These are phyloP conservation scores for Cymbopogon flexuosus DNA, from an alignment of 202 grass and related monocot species.

Conservation along the genomic window DNA sequence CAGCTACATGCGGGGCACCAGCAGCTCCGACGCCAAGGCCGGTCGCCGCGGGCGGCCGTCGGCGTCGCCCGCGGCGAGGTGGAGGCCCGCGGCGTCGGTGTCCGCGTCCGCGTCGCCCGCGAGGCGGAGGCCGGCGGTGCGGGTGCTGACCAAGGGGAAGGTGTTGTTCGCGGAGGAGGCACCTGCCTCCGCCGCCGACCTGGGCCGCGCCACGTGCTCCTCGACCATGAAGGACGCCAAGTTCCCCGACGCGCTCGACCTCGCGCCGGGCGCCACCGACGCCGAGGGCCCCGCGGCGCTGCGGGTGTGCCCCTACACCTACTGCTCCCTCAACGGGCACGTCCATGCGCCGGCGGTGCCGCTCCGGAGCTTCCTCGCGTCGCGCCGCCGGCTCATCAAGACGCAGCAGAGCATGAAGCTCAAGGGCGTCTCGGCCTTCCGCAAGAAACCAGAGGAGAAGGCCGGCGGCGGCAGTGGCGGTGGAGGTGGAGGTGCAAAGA, in stretches of 20 bases:
- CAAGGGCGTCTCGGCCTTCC: constrained; percentile 68
- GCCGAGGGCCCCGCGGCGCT: constrained; percentile 51
- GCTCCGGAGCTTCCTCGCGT: constrained; percentile 76
- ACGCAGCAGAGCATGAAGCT: constrained; percentile 92
- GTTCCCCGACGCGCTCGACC: constrained; percentile 57
- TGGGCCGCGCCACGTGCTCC: constrained; percentile 66
- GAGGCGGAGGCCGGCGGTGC: not conserved
- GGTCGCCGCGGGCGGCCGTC: constrained; percentile 23
- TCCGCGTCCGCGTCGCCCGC: constrained; percentile 18
- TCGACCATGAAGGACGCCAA: constrained; percentile 70
- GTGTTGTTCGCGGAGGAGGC: constrained; percentile 38
- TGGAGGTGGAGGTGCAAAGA: constrained; percentile 25
- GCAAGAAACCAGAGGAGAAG: constrained; percentile 37
- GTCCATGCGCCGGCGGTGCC: constrained; percentile 56
- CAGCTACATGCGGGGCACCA: constrained; percentile 82
- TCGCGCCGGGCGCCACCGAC: constrained; percentile 54
- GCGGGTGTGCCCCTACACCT: constrained; percentile 79
- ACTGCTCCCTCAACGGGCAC: constrained; percentile 89
- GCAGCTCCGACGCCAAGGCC: constrained; percentile 66
- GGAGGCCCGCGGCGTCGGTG: not conserved
- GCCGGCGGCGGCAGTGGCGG: not conserved
- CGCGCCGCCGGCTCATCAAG: constrained; percentile 68
- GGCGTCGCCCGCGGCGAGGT: not conserved
- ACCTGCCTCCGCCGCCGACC: not conserved
- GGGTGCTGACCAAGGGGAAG: constrained; percentile 39